A percentile compares a stretch with the other conserved stretches of the same genome.
Conservation (phyloP, 1,284 basidiomycete species). For the Lignosus rhinocerotis region DNA sequence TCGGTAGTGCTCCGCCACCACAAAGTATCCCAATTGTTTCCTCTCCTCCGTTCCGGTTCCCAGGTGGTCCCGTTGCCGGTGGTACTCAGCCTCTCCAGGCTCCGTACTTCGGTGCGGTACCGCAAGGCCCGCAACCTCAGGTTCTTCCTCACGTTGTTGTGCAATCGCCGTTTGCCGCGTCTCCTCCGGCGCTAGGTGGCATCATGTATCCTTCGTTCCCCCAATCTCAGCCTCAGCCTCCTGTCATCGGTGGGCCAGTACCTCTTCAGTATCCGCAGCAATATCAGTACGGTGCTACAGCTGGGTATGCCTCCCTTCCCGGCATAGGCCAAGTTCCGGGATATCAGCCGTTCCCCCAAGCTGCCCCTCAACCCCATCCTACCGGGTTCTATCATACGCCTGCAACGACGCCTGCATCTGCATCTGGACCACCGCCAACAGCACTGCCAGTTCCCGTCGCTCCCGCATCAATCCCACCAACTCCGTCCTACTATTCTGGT, state of each 20-base stretch:
- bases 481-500: neutral
- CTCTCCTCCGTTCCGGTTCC: constrained; percentile 4
- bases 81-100: constrained; percentile 5
- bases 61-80: neutral
- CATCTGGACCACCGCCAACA: neutral
- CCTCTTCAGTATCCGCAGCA: constrained; percentile 10
- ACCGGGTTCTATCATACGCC: constrained; percentile 6
- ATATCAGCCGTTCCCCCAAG: constrained; percentile 7
- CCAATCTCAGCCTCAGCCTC: constrained; percentile 1
- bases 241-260: neutral
- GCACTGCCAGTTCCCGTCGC: neutral
- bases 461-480: neutral
- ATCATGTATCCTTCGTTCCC: constrained; percentile 5
- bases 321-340: constrained; percentile 3
- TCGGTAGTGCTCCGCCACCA: constrained; percentile 2
- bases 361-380: neutral
- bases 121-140: constrained; percentile 3
- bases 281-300: neutral
- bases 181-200: neutral
- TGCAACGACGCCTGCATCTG: neutral
- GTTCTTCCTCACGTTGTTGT: neutral
- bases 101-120: constrained; percentile 5
- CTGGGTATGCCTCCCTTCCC: neutral
- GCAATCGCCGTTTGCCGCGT: constrained; percentile 3
- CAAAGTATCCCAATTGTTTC: neutral